Base-by-base conservation (phyloP, 352 stramenopile genomes). In the Peronospora destructor region DNA sequence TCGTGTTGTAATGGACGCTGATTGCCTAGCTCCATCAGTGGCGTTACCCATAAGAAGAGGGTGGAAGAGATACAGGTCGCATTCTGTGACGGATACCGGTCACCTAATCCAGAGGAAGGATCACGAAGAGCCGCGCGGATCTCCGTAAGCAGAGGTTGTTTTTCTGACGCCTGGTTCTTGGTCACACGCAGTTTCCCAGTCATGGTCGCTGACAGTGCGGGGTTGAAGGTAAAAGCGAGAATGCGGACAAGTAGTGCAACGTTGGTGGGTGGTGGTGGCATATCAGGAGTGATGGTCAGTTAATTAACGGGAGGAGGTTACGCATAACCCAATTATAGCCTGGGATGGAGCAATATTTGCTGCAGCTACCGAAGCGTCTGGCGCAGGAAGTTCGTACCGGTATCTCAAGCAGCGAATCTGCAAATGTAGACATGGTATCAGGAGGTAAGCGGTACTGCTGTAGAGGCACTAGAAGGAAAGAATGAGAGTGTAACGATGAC, bases 301-400 rank as follows among this genome's bases (percentile, higher is more conserved):
- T 53, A 53, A 0, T 23, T 19, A 42, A 42, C 40, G 29, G n/a
- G 42, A 52, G 9, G 17, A 28, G 17, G 14, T 21, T 19, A 21
- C 34, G 13, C 34, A 2, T 39, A 23, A 9, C 34, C 7, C 16
- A 12, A n/a, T 39, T 21, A 23, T 13, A 12, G 10, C 34, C n/a
- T 21, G 23, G 11, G 3, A 94, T 94, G 83, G 83, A 94, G 64
- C 83, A 94, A 56, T 94, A 87, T 60, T 45, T 94, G 63, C 72
- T 94, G 45, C 80, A 90, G 59, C 61, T 93, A 33, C 83, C 83
- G n/a, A 89, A 87, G 77, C 68, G 68, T 21, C 53, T 94, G 33
- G 80, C 77, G 61, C 60, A 74, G 45, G 78, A 94, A 44, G 67
- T 94, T 53, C 76, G 80, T 33, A 40, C 68, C 6, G 67, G 68